Evolutionary conservation across 164 flowering plant species (phyloP).

Genomic region (Tetracentron sinense): DNA sequence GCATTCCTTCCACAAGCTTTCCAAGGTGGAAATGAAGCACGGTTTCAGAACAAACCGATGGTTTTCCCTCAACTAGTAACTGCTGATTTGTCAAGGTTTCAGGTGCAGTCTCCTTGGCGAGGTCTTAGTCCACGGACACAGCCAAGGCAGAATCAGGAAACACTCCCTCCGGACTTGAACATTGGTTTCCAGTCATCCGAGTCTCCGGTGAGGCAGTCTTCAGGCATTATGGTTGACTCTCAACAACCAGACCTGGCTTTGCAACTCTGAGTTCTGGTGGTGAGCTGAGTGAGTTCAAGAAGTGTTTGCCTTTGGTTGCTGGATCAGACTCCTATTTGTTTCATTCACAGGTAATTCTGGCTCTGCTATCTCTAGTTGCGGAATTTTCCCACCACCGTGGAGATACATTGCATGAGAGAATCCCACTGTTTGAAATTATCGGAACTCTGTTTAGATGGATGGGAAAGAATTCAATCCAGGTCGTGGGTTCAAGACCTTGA

Average conservation of each 20-base stretch:
- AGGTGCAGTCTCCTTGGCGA: constrained; percentile 52
- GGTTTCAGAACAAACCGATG: constrained; percentile 37
- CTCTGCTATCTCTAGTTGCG: too few species aligned
- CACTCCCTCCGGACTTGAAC: constrained; percentile 86
- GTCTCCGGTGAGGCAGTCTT: constrained; percentile 66
- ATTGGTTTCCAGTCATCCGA: constrained; percentile 75
- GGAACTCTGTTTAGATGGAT: background rate
- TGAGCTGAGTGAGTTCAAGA: constrained; percentile 3
- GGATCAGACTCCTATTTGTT: constrained; percentile 1
- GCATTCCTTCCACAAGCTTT: constrained; percentile 38
- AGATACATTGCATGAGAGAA: background rate
- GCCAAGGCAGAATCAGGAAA: constrained; percentile 53
- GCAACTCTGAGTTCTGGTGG: constrained; percentile 52
- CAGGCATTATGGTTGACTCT: constrained; percentile 57
- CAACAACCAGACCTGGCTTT: constrained; percentile 96
- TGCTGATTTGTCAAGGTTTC: constrained; percentile 58
- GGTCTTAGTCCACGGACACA: constrained; percentile 48
- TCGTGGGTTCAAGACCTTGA: constrained; percentile 1
- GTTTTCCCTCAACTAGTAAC: constrained; percentile 46
- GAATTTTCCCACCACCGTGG: background rate
- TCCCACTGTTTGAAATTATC: too few species aligned
- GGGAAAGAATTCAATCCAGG: background rate
- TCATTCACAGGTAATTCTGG: too few species aligned
- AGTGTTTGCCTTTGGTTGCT: too few species aligned
- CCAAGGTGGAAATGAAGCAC: constrained; percentile 29